Evolutionary conservation across 2,329 filamentous ascomycete genomes (phyloP).

Genomic region (Fusarium clavum): DNA sequence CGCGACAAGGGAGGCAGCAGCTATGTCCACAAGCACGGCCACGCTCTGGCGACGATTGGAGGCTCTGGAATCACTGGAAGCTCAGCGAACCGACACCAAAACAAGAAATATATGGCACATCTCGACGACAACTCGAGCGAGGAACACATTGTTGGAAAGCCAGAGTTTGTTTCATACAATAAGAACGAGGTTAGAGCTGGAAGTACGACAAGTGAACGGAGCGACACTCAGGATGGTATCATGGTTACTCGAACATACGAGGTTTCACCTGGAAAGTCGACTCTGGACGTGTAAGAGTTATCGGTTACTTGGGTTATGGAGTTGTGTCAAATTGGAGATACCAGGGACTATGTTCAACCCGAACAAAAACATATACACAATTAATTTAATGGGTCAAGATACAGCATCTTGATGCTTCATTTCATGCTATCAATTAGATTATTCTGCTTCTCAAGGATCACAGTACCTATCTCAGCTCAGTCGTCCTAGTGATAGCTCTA

Average conservation of each 20-base stretch:
- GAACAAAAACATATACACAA: neutral
- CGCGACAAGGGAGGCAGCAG: slow-evolving; percentile 41
- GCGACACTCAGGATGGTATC: slow-evolving; percentile 35
- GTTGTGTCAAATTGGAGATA: slow-evolving; percentile 7
- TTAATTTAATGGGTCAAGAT: neutral
- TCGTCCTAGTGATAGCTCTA: neutral
- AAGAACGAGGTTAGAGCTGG: slow-evolving; percentile 39
- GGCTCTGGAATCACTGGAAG: slow-evolving; percentile 31
- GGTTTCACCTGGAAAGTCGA: slow-evolving; percentile 40
- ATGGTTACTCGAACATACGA: slow-evolving; percentile 45
- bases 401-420: neutral
- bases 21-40: slow-evolving; percentile 43
- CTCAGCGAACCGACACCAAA: slow-evolving; percentile 21
- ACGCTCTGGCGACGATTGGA: slow-evolving; percentile 45
- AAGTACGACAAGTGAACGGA: slow-evolving; percentile 38
- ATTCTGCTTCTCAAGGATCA: neutral
- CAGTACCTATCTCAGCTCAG: neutral
- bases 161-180: slow-evolving; percentile 31
- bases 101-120: slow-evolving; percentile 42
- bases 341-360: neutral
- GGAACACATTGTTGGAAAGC: slow-evolving; percentile 47
- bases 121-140: slow-evolving; percentile 49
- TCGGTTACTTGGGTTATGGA: neutral
- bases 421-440: neutral
- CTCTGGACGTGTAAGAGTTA: slow-evolving; percentile 39